Percentiles rank a stretch among this genome's conserved stretches.
Evolutionary conservation across 164 flowering plant species (phyloP).

Genomic region (Kalanchoe fedtschenkoi): DNA sequence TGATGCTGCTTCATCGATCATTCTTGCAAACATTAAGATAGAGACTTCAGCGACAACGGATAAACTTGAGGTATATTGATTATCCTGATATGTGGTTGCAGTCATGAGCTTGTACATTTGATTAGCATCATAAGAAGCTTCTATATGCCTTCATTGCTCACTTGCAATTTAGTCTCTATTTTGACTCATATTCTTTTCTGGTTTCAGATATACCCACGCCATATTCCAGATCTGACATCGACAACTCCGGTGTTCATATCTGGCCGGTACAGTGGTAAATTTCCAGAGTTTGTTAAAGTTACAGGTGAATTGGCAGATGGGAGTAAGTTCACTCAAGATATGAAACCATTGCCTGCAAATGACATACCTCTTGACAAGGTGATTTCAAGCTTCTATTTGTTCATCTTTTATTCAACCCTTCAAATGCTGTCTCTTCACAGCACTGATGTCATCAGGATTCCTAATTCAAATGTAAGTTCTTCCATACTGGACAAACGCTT

Average conservation of each 20-base stretch:
- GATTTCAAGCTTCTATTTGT: not conserved
- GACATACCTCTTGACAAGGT: conserved; percentile 63
- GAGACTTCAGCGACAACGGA: conserved; percentile 37
- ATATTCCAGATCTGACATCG: conserved; percentile 60
- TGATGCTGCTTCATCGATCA: conserved; percentile 36
- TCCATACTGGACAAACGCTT: not conserved
- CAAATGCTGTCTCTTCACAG: too few species aligned
- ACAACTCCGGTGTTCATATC: conserved; percentile 50
- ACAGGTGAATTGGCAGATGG: conserved; percentile 49
- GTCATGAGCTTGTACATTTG: not conserved
- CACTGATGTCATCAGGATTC: too few species aligned
- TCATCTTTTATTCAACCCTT: not conserved
- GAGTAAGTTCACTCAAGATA: conserved; percentile 28
- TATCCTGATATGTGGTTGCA: not conserved
- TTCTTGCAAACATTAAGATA: conserved; percentile 47
- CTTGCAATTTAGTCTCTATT: not conserved
- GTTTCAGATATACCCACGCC: conserved; percentile 54
- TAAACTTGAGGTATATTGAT: conserved; percentile 48
- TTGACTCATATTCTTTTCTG: conserved; percentile 4
- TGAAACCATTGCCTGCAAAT: conserved; percentile 48
- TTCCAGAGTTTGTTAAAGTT: conserved; percentile 44
- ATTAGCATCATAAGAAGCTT: not conserved
- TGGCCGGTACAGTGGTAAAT: conserved; percentile 65
- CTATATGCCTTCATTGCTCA: not conserved
- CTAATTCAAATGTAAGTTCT: too few species aligned